Evolutionary conservation across 495 filamentous ascomycete species (phyloP), one percentile per base, ranked within the genome.

Genomic region (Penicillium psychrofluorescens): DNA sequence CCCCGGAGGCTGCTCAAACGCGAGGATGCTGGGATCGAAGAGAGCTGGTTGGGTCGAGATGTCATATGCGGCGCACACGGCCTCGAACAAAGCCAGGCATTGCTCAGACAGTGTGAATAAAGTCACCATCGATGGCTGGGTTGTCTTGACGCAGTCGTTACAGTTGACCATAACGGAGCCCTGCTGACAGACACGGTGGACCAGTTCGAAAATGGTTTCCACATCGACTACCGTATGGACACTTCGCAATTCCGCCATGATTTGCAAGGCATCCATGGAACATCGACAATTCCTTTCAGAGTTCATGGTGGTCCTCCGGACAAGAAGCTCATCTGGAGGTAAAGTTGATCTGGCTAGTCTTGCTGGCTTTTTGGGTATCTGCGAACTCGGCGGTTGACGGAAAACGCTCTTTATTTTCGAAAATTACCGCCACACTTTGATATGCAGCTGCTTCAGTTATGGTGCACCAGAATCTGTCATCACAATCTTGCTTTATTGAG

Each of bases 41-140:
- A 63, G 43, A 11, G 38, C 45, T 35, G 50, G 54, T 12, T 53
- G 54, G 8, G 53, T 51, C 7, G 50, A 49, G 30, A 64, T 52
- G 11, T 50, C 46, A 41, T 66, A 66, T 9, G 61, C 59, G 12
- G 58, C 37, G 32, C 59, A 61, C 9, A 56, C 52, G 3, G 56
- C 61, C 34, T 67, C 61, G 14, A 63, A 58, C 7, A 67, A 49
- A 5, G 54, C 44, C 1, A 66, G 49, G 32, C 58, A 60, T 16
- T 56, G 50, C 22, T 66, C 58, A 6, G 53, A 51, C 1, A 63
- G 48, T 0, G 55, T 43, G 3, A 52, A 53, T 7, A 66, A 43
- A 8, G 53, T 51, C 27, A 51, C 41, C 4, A 62, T 43, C 8
- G 60, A 52, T 8, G 54, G 45, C 10, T 56, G 54, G 1, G 50